Conservation (phyloP, 345 rosid species). For the Kandelia obovata region DNA sequence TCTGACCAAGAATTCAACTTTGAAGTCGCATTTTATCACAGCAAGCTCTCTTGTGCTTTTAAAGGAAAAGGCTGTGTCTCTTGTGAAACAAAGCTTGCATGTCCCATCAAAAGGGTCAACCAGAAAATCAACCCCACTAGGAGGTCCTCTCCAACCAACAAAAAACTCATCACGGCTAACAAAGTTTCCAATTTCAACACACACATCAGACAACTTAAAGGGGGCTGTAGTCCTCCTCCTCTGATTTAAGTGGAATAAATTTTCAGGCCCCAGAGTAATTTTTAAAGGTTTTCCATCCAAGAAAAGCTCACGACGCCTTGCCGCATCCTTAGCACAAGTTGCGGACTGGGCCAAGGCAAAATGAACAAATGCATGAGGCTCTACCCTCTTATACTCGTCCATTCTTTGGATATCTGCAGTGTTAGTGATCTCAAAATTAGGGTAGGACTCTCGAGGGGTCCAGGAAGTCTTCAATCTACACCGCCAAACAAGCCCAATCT, state of each 20-base stretch:
- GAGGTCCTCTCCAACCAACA: slow-evolving; percentile 66
- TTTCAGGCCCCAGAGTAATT: slow-evolving; percentile 72
- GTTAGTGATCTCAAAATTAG: slow-evolving; percentile 43
- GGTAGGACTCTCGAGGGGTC: slow-evolving; percentile 82
- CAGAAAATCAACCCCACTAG: slow-evolving; percentile 55
- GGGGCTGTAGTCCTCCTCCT: slow-evolving; percentile 62
- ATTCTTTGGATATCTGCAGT: slow-evolving; percentile 23
- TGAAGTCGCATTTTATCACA: slow-evolving; percentile 70
- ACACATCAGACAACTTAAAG: slow-evolving; percentile 47
- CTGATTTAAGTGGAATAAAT: slow-evolving; percentile 53
- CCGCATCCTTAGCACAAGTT: slow-evolving; percentile 44
- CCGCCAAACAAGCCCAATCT: slow-evolving; percentile 63
- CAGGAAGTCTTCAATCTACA: slow-evolving; percentile 83
- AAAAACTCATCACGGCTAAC: slow-evolving; percentile 48
- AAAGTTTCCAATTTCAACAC: slow-evolving; percentile 63
- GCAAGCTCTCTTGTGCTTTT: slow-evolving; percentile 43
- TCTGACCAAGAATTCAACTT: slow-evolving; percentile 76
- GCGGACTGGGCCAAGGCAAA: slow-evolving; percentile 52
- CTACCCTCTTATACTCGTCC: slow-evolving; percentile 53
- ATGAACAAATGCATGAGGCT: slow-evolving; percentile 88
- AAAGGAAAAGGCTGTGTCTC: slow-evolving; percentile 59
- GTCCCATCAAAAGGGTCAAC: slow-evolving; percentile 84
- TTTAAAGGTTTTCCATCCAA: slow-evolving; percentile 44
- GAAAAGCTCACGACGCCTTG: slow-evolving; percentile 42
- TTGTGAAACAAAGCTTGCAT: slow-evolving; percentile 66